Conservation (phyloP, 176 grass and related monocot genomes). For the Oropetium thomaeum region DNA sequence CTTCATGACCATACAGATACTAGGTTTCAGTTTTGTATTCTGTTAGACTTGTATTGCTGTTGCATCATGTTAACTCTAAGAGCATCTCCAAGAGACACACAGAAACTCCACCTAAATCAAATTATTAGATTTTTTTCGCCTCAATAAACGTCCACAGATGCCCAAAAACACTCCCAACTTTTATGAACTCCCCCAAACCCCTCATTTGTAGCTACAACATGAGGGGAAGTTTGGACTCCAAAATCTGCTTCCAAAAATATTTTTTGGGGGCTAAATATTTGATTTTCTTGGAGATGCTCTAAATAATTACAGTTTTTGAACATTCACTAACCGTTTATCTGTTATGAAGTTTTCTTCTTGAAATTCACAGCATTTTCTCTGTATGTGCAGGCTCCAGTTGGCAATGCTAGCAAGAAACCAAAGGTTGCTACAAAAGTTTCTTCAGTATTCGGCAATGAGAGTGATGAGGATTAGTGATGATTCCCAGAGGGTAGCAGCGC, state of each 20-base stretch:
- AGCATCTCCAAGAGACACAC: no score
- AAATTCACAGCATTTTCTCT: slow-evolving; percentile 7
- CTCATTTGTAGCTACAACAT: no score
- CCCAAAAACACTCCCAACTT: no score
- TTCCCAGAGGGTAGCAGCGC: neutral
- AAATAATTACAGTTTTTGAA: neutral
- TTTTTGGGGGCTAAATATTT: no score
- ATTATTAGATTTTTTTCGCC: no score
- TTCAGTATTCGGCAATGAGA: slow-evolving; percentile 74
- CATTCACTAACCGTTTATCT: neutral
- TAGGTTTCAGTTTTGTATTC: neutral
- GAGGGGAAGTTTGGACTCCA: no score
- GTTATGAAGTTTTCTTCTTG: neutral
- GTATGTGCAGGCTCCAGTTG: slow-evolving; percentile 41
- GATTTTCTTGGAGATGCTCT: no score
- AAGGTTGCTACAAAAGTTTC: slow-evolving; percentile 64
- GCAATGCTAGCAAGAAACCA: slow-evolving; percentile 61
- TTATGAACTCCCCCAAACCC: no score
- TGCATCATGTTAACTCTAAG: neutral
- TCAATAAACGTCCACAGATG: no score
- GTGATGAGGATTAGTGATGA: slow-evolving; percentile 59
- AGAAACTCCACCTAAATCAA: no score
- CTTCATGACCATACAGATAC: neutral
- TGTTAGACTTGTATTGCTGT: neutral
- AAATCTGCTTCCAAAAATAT: no score